A percentile compares a stretch with the other conserved stretches of the same genome.
Conservation (phyloP, 2,329 filamentous ascomycete genomes). For the Apiospora rasikravindrae region DNA sequence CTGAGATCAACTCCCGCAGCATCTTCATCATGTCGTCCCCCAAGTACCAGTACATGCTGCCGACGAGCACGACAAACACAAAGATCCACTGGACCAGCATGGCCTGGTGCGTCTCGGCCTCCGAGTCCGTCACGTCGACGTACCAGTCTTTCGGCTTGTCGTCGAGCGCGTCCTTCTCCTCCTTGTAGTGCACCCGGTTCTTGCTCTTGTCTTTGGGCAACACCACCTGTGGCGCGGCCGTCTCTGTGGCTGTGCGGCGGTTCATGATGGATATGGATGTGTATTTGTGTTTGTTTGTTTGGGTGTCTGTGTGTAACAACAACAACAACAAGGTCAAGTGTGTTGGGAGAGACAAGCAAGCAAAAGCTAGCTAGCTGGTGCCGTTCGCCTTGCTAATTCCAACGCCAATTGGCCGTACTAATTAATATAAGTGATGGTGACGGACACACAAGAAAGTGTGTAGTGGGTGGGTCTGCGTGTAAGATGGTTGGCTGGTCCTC, state of each 20-base stretch:
- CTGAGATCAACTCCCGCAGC: not conserved
- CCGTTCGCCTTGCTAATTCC: not conserved
- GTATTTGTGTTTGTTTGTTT: not conserved
- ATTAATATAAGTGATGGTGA: not conserved
- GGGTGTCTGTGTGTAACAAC: not conserved
- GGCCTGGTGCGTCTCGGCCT: constrained; percentile 19
- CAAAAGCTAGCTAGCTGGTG: not conserved
- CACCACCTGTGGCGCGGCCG: not conserved
- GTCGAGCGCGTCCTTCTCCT: constrained; percentile 17
- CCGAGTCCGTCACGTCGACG: constrained; percentile 17
- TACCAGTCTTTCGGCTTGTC: constrained; percentile 19
- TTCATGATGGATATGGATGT: not conserved
- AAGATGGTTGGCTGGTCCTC: not conserved
- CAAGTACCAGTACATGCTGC: constrained; percentile 18
- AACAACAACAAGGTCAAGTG: not conserved
- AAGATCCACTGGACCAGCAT: constrained; percentile 19
- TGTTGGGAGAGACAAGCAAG: not conserved
- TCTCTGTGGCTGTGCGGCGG: constrained; percentile 2
- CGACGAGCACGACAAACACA: constrained; percentile 9
- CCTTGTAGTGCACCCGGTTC: constrained; percentile 4
- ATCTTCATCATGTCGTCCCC: constrained; percentile 8
- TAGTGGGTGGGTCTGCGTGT: not conserved
- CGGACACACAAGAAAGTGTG: not conserved
- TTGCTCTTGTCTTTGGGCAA: constrained; percentile 1
- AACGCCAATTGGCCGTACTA: not conserved